Percentiles rank a stretch among this genome's conserved stretches.
Evolutionary conservation across 139 green algal species (phyloP).

Genomic region (Raphidocelis subcapitata): DNA sequence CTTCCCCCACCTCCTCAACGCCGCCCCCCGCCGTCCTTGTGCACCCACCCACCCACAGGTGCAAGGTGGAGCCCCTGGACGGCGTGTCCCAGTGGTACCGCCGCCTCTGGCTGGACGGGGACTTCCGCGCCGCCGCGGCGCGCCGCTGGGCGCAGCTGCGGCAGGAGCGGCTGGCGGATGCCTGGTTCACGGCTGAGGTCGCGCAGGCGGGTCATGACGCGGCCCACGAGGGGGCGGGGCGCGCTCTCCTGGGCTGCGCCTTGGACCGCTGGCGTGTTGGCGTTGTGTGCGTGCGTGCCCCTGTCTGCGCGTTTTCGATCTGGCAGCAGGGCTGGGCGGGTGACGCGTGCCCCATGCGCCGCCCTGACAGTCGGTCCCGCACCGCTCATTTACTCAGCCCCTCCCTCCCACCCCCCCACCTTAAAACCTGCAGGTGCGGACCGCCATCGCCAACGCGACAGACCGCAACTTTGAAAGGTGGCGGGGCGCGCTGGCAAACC

Average conservation of each 20-base stretch:
- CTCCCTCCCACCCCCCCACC: no score
- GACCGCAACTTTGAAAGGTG: background rate
- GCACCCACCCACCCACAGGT: background rate
- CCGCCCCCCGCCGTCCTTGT: background rate
- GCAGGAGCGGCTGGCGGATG: constrained; percentile 12
- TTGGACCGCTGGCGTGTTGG: no score
- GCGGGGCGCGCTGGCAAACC: background rate
- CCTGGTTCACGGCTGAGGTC: background rate
- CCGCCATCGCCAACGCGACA: background rate
- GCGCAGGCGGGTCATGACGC: background rate
- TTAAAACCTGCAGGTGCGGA: background rate
- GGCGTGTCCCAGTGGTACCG: constrained; percentile 59
- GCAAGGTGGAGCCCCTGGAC: constrained; percentile 46
- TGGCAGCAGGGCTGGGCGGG: no score
- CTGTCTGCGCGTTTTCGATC: no score
- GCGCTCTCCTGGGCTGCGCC: constrained; percentile 17
- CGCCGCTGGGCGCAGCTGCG: constrained; percentile 26
- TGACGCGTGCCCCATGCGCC: no score
- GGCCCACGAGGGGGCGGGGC: background rate
- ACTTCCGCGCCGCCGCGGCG: constrained; percentile 8
- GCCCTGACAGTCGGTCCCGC: no score
- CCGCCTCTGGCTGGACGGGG: constrained; percentile 32
- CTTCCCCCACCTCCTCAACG: background rate
- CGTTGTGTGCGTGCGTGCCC: no score
- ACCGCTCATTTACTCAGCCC: no score